Percentiles rank a stretch among this genome's conserved stretches.
These are phyloP conservation scores for Apiospora aurea DNA, from an alignment of 2,329 filamentous ascomycete species.

Conservation along the genomic window DNA sequence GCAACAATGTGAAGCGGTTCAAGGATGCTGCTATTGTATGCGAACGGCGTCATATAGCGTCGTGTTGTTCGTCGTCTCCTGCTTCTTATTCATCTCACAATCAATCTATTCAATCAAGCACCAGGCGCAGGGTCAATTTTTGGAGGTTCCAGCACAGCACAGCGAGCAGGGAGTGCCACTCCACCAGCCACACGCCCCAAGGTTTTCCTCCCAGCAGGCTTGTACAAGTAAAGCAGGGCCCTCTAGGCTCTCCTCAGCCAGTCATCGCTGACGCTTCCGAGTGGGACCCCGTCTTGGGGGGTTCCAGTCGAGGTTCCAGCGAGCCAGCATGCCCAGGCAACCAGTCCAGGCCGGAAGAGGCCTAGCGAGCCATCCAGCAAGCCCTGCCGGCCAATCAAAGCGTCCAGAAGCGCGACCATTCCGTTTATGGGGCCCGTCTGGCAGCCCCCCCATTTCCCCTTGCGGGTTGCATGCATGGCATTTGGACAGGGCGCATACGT, in stretches of 20 bases:
- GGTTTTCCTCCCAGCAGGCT: background rate
- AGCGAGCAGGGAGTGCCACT: slow-evolving; percentile 9
- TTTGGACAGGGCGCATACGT: slow-evolving; percentile 18
- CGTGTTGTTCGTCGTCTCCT: background rate
- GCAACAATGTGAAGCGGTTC: background rate
- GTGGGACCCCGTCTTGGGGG: slow-evolving; percentile 1
- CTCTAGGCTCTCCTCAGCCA: background rate
- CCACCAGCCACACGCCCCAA: slow-evolving; percentile 21
- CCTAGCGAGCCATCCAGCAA: slow-evolving; percentile 4
- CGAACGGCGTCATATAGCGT: slow-evolving; percentile 3
- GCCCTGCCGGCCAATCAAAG: slow-evolving; percentile 14
- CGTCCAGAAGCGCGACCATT: background rate
- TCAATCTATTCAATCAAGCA: slow-evolving; percentile 19
- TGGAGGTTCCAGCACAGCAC: slow-evolving; percentile 18
- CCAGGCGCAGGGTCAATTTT: slow-evolving; percentile 8
- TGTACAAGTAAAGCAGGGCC: too few relatives aligned
- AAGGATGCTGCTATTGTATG: background rate
- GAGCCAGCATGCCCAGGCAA: background rate
- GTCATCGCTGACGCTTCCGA: slow-evolving; percentile 8
- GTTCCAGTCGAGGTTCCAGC: slow-evolving; percentile 9
- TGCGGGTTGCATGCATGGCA: slow-evolving; percentile 25
- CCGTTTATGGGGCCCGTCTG: slow-evolving; percentile 23
- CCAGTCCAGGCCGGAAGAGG: background rate
- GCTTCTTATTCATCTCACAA: slow-evolving; percentile 14
- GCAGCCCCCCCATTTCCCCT: slow-evolving; percentile 24